These are phyloP conservation scores for Mortierella claussenii DNA, from an alignment of 192 early-diverging fungal genomes.

Conservation along the genomic window DNA sequence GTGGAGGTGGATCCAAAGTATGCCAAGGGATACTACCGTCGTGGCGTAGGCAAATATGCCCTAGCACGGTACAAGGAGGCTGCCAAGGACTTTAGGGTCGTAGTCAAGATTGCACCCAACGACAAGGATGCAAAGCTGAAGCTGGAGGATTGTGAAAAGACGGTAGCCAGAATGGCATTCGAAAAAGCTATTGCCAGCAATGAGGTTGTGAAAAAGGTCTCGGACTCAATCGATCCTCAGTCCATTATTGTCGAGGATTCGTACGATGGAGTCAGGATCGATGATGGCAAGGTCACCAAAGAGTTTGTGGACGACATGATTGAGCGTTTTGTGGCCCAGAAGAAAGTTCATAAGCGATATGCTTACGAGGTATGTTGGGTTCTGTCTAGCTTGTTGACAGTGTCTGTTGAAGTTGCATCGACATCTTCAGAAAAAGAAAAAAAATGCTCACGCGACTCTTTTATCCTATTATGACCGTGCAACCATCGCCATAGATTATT, in stretches of 20 bases:
- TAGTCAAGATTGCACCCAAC: constrained; percentile 76
- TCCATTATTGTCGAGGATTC: constrained; percentile 69
- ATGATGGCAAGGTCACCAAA: constrained; percentile 74
- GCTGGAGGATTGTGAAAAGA: constrained; percentile 91
- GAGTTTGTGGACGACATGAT: constrained; percentile 85
- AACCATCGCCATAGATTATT: constrained; percentile 79
- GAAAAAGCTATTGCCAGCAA: constrained; percentile 91
- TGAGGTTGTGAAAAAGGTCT: constrained; percentile 68
- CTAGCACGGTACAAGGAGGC: constrained; percentile 89
- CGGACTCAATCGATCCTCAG: constrained; percentile 59
- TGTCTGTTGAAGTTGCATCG: no score
- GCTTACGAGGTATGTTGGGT: constrained; percentile 71
- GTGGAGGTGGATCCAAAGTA: constrained; percentile 83
- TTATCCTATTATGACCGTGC: no score
- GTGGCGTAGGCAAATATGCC: constrained; percentile 89
- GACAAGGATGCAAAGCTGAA: constrained; percentile 85
- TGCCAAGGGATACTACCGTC: constrained; percentile 95
- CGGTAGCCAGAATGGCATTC: constrained; percentile 86
- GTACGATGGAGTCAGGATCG: constrained; percentile 89
- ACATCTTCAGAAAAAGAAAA: background rate
- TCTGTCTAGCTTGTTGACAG: no score
- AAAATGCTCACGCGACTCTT: background rate
- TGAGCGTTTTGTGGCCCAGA: constrained; percentile 85
- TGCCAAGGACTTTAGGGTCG: constrained; percentile 75
- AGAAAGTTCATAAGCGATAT: constrained; percentile 92